These are phyloP conservation scores for Auricularia sp. DNA, from an alignment of 768 basidiomycete genomes.

Conservation along the genomic window DNA sequence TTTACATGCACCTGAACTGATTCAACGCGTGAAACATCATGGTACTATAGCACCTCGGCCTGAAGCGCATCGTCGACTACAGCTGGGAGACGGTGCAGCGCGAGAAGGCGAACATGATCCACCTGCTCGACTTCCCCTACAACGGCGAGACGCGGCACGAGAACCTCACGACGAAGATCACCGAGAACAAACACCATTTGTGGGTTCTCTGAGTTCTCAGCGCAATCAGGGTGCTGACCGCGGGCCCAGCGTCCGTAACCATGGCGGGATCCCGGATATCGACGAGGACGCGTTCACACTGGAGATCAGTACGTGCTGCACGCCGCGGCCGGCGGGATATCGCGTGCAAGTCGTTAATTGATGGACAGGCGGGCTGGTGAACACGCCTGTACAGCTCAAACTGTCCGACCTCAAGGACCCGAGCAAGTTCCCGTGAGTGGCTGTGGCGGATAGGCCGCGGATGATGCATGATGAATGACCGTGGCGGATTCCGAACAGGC, in stretches of 20 bases:
- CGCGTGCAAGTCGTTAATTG: not conserved
- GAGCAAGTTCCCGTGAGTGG: constrained; percentile 35
- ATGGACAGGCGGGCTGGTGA: constrained; percentile 31
- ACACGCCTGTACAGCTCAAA: constrained; percentile 32
- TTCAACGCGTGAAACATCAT: not conserved
- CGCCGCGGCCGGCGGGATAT: no score
- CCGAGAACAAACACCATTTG: constrained; percentile 42
- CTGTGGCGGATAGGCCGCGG: not conserved
- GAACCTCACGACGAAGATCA: constrained; percentile 36
- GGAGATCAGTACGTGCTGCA: constrained; percentile 27
- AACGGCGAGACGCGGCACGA: constrained; percentile 43
- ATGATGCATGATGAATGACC: not conserved
- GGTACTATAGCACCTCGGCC: constrained; percentile 27
- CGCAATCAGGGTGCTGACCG: not conserved
- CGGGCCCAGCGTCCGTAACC: constrained; percentile 37
- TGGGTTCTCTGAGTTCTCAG: constrained; percentile 16
- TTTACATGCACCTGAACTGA: no score
- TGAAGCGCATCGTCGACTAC: constrained; percentile 34
- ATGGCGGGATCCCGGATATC: constrained; percentile 43
- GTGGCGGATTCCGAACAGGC: constrained; percentile 20
- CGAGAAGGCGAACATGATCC: constrained; percentile 28
- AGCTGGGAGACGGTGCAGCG: constrained; percentile 40
- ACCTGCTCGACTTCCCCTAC: constrained; percentile 46
- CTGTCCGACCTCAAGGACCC: constrained; percentile 42
- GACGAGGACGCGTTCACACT: constrained; percentile 37